These are phyloP conservation scores for Nicotiana rustica DNA, from an alignment of 305 asterid species.

Conservation along the genomic window DNA sequence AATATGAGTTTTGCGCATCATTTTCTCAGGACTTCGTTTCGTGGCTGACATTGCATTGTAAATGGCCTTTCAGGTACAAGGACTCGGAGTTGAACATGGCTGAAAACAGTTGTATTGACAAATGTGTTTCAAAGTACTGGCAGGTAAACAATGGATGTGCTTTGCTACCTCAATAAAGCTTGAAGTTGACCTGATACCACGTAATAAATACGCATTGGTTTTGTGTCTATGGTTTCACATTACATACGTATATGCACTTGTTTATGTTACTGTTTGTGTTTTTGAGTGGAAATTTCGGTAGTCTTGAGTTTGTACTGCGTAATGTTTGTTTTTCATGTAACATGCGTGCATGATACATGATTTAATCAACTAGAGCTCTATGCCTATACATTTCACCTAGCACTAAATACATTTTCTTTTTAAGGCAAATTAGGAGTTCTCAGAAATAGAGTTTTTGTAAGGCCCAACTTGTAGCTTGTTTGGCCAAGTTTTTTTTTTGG, in stretches of 20 bases:
- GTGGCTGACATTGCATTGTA: background rate
- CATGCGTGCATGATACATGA: background rate
- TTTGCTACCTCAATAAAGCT: background rate
- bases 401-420: background rate
- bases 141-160: conserved; percentile 57
- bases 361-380: background rate
- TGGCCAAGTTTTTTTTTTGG: no score
- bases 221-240: background rate
- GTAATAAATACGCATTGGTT: background rate
- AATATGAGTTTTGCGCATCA: background rate
- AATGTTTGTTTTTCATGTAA: background rate
- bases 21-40: background rate
- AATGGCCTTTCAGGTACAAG: conserved; percentile 64
- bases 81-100: conserved; percentile 94
- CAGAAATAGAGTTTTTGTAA: no score
- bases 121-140: conserved; percentile 93
- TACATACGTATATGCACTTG: background rate
- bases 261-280: background rate
- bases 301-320: background rate
- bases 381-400: background rate
- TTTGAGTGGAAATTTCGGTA: background rate
- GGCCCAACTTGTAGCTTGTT: no score
- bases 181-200: background rate
- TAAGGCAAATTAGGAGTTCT: background rate
- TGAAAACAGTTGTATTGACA: conserved; percentile 89